Evolutionary conservation across 352 stramenopile genomes (phyloP).

Genomic region (Pythium pyrilobum): DNA sequence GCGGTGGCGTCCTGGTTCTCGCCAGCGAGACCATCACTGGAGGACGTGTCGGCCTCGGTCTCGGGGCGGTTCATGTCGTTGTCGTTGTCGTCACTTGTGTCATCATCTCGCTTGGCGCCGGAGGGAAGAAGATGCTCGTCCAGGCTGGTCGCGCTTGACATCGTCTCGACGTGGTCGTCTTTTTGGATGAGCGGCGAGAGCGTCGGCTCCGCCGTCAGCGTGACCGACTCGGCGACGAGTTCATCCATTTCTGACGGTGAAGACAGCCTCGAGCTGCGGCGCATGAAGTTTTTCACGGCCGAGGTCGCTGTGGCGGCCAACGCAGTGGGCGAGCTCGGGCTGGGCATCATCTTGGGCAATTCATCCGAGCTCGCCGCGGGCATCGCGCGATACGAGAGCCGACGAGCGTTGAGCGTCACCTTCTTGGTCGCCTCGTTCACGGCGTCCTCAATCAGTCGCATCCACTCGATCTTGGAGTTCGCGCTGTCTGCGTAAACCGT

Average conservation of each 20-base stretch:
- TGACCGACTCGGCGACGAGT: neutral
- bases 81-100: neutral
- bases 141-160: neutral
- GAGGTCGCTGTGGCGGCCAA: conserved; percentile 21
- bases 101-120: neutral
- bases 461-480: conserved; percentile 70
- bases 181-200: neutral
- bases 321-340: conserved; percentile 1
- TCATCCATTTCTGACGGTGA: conserved; percentile 23
- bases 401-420: conserved; percentile 60
- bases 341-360: neutral
- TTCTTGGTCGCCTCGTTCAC: conserved; percentile 73
- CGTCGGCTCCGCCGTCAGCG: neutral
- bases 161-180: neutral
- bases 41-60: conserved; percentile 4
- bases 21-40: conserved; percentile 2
- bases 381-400: conserved; percentile 38
- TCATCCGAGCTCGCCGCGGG: neutral
- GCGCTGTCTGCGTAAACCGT: conserved; percentile 72
- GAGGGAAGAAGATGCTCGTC: neutral
- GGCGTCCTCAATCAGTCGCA: conserved; percentile 72
- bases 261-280: conserved; percentile 39
- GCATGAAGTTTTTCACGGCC: conserved; percentile 50
- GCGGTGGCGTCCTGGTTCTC: conserved; percentile 6
- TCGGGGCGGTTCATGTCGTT: neutral